Base-by-base conservation (phyloP, 225 moss, liverwort and hornwort species). In the Marchantia paleacea region DNA sequence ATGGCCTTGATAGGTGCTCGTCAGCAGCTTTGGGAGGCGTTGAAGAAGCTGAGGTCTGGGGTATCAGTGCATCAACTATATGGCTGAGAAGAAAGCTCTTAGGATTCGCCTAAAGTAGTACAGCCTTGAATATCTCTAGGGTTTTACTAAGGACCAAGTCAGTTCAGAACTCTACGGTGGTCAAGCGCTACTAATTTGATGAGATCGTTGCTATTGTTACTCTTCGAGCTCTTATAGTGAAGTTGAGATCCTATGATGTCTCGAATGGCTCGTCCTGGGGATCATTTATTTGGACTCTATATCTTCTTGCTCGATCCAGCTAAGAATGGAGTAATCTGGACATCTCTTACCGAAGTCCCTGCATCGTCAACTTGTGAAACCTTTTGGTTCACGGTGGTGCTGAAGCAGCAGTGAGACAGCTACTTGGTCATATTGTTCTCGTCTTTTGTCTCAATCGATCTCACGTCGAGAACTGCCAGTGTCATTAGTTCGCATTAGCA, bases 1-100 rank as follows among this genome's bases (percentile, higher is more conserved):
- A 85, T 76, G 78, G 92, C 94, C n/a, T 83, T 96, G 73, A 77
- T 67, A 24, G 90, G 86, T 48, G 90, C 92, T 53, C 90, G 80
- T 25, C 77, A 87, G 24, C 80, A 66, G 1, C 73, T 92, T 20
- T 85, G 81, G 81, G 81, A 87, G 18, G 63, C 80, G 39, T 62
- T 91, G 22, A 84, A 75, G 69, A 90, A 85, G 70, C 81, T 92
- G 26, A 84, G 87, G 64, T 85, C 89, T 19, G 90, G 92, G 73
- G 70, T 71, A 51, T 75, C 90, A 30, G 76, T 91, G 14, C 85
- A 87, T 29, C 87, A 84, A 14, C 83, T 89, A 29, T 87, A 92
- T 65, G 69, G 60, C 68, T 86, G 48, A 75, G 62, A 0, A 54
- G 12, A 24, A 29, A 68, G 12, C 13, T 1, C 29, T 68, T 62